Conservation (phyloP, 768 basidiomycete species). For the Hericium rajendrae region DNA sequence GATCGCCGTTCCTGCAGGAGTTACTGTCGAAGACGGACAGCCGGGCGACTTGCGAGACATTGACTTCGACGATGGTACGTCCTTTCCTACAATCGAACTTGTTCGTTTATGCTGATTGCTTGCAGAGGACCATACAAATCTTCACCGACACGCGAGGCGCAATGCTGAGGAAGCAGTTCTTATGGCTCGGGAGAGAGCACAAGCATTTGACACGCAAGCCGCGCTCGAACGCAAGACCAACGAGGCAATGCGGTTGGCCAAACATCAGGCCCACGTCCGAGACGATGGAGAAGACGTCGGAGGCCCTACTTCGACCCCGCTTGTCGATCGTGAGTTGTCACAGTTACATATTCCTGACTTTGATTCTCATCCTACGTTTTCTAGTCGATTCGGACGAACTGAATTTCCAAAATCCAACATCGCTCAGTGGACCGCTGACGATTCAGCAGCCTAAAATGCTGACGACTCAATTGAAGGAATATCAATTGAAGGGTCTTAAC, state of each 20-base stretch:
- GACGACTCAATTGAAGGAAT: conserved; percentile 95
- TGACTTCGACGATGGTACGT: conserved; percentile 84
- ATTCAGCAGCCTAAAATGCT: conserved; percentile 93
- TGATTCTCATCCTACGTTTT: not conserved
- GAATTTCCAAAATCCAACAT: conserved; percentile 98
- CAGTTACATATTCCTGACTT: no score
- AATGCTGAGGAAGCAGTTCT: conserved; percentile 87
- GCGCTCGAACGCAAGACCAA: conserved; percentile 74
- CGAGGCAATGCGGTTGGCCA: conserved; percentile 63
- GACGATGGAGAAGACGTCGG: conserved; percentile 34
- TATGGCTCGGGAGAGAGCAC: conserved; percentile 68
- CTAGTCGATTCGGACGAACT: conserved; percentile 92
- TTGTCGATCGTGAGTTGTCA: conserved; percentile 60
- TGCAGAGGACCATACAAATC: conserved; percentile 79
- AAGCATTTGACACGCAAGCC: conserved; percentile 79
- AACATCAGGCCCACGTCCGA: conserved; percentile 35
- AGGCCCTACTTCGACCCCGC: conserved; percentile 27
- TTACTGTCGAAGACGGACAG: conserved; percentile 47
- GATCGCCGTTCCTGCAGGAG: conserved; percentile 42
- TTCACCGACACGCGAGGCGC: conserved; percentile 73
- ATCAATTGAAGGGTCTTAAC: conserved; percentile 94
- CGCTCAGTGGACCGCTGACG: conserved; percentile 72
- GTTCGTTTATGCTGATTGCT: not conserved
- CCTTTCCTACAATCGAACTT: not conserved
- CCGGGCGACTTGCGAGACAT: conserved; percentile 53